A percentile compares a stretch with the other conserved stretches of the same genome.
phyloP scores from a whole-genome alignment of 148 eudicot species.

The Nepenthes gracilis region DNA sequence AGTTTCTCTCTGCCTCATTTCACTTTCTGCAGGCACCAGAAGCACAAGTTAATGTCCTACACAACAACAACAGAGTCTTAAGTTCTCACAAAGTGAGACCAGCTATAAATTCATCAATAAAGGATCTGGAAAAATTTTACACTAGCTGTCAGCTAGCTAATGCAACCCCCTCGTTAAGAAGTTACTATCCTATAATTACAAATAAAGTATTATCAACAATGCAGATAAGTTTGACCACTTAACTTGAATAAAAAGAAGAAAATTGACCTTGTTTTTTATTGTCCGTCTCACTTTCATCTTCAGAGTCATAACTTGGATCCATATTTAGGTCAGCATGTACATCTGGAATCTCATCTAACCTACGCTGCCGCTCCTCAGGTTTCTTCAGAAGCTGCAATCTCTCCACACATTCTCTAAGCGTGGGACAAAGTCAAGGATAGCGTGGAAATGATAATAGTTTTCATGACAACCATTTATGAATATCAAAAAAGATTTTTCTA shows the following conservation, averaged over 20 bases:
- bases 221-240: neutral
- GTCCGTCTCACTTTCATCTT: slow-evolving; percentile 52
- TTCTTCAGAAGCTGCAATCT: slow-evolving; percentile 80
- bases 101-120: no score
- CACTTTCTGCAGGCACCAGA: slow-evolving; percentile 32
- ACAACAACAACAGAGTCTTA: neutral
- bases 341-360: slow-evolving; percentile 77
- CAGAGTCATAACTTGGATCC: slow-evolving; percentile 89
- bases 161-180: no score
- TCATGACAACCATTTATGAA: neutral
- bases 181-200: no score
- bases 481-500: neutral
- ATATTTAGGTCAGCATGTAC: slow-evolving; percentile 92
- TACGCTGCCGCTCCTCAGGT: slow-evolving; percentile 89
- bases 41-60: neutral
- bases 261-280: slow-evolving; percentile 51
- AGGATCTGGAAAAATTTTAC: no score
- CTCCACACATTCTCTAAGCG: slow-evolving; percentile 98
- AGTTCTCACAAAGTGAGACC: neutral
- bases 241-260: neutral
- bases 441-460: slow-evolving; percentile 5
- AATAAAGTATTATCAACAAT: no score
- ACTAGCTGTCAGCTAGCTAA: no score
- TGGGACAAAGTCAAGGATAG: slow-evolving; percentile 56
- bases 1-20: slow-evolving; percentile 33